A percentile compares a stretch with the other conserved stretches of the same genome.
These are phyloP conservation scores for Beauveria varroae DNA, from an alignment of 2,329 filamentous ascomycete genomes.

Conservation along the genomic window DNA sequence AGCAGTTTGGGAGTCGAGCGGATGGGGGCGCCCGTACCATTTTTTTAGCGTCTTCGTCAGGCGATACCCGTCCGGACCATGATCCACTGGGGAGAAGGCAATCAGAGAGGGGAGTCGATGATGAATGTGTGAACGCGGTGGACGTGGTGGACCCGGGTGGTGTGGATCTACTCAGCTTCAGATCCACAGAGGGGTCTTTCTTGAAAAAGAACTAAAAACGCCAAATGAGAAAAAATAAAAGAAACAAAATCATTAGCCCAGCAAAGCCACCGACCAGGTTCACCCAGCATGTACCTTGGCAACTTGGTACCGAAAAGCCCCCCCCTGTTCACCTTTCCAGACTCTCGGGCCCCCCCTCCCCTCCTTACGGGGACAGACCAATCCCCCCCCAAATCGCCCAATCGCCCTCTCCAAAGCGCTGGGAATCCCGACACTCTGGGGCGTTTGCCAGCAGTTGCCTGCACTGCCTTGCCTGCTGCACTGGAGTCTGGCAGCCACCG, in stretches of 20 bases:
- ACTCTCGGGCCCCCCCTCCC: conserved; percentile 10
- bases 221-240: background rate
- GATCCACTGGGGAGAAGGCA: background rate
- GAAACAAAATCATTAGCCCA: background rate
- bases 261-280: background rate
- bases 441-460: background rate
- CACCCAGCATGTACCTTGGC: background rate
- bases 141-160: background rate
- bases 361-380: background rate
- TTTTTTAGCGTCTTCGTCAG: conserved; percentile 1
- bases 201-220: too few species aligned
- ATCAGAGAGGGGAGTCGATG: background rate
- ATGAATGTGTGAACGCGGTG: background rate
- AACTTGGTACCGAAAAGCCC: background rate
- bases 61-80: conserved; percentile 7
- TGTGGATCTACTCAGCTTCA: background rate
- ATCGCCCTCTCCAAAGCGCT: conserved; percentile 5
- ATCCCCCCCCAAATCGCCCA: background rate
- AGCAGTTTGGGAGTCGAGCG: background rate
- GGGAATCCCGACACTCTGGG: conserved; percentile 7
- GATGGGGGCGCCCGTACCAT: background rate
- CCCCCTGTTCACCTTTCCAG: conserved; percentile 8
- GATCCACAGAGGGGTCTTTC: background rate
- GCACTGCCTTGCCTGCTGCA: background rate
- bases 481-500: background rate